Conservation (phyloP, 2,329 filamentous ascomycete genomes). For the Colletotrichum theobromicola region DNA sequence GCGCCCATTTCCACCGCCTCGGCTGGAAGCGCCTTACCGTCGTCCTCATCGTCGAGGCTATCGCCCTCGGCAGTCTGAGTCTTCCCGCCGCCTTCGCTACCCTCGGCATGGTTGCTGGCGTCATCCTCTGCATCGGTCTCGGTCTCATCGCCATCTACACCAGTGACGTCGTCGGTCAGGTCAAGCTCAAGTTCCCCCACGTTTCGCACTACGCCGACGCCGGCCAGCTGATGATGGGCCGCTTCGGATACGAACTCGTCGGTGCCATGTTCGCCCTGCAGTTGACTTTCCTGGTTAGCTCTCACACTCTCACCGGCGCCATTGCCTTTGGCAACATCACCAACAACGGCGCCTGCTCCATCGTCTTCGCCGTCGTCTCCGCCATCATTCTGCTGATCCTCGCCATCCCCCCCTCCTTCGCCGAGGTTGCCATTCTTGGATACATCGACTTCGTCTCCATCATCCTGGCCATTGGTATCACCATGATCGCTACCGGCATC, state of each 20-base stretch:
- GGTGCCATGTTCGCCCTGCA: constrained; percentile 67
- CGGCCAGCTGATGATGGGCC: constrained; percentile 65
- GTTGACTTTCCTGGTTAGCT: constrained; percentile 72
- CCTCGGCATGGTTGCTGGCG: constrained; percentile 54
- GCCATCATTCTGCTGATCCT: constrained; percentile 50
- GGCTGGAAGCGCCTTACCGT: constrained; percentile 63
- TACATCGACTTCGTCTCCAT: constrained; percentile 68
- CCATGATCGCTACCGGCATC: constrained; percentile 70
- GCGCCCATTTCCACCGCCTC: constrained; percentile 55
- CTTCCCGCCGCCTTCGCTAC: constrained; percentile 57
- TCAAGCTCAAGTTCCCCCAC: constrained; percentile 57
- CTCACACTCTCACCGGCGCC: constrained; percentile 73
- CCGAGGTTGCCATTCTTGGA: constrained; percentile 53
- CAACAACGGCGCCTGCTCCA: constrained; percentile 53
- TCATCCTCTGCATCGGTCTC: constrained; percentile 38
- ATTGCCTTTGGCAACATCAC: constrained; percentile 73
- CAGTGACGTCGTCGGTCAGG: constrained; percentile 44
- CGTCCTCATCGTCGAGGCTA: constrained; percentile 61
- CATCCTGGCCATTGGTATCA: constrained; percentile 65
- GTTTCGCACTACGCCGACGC: constrained; percentile 73
- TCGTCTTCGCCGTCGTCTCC: constrained; percentile 51
- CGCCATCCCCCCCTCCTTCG: constrained; percentile 53
- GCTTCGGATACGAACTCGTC: constrained; percentile 65
- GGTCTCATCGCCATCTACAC: constrained; percentile 46
- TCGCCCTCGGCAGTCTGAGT: constrained; percentile 58